phyloP scores from a whole-genome alignment of 169 alveolate species.

The Plasmodium fragile region DNA sequence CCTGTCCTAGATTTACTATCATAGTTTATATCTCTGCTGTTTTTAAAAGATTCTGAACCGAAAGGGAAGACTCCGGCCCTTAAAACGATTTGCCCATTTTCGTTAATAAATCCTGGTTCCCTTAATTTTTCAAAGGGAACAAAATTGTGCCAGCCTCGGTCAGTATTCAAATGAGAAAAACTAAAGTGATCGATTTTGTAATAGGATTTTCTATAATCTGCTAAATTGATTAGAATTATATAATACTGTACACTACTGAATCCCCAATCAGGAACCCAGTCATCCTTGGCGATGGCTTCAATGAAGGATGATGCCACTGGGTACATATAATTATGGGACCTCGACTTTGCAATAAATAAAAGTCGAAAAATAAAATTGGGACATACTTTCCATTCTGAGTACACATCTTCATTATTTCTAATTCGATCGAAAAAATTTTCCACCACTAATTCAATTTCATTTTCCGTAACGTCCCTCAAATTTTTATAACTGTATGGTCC shows the following conservation, averaged over 20 bases:
- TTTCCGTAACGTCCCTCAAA: conserved; percentile 62
- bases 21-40: conserved; percentile 79
- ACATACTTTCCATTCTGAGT: conserved; percentile 66
- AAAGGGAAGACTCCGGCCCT: conserved; percentile 86
- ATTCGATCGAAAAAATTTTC: conserved; percentile 70
- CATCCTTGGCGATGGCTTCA: conserved; percentile 85
- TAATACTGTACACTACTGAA: conserved; percentile 87
- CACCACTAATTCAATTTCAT: conserved; percentile 62
- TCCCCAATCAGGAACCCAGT: conserved; percentile 91
- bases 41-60: conserved; percentile 85
- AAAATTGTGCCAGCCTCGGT: conserved; percentile 90
- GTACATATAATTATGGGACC: conserved; percentile 41
- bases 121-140: conserved; percentile 79
- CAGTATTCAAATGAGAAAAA: conserved; percentile 85
- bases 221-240: conserved; percentile 84
- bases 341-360: conserved; percentile 60
- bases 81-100: conserved; percentile 82
- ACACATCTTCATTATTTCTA: conserved; percentile 51
- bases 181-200: conserved; percentile 84
- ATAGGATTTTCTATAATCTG: conserved; percentile 82
- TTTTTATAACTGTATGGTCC: conserved; percentile 56
- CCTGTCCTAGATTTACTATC: conserved; percentile 92
- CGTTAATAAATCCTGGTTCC: conserved; percentile 82
- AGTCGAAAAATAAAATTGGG: conserved; percentile 73
- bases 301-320: conserved; percentile 81